Evolutionary conservation across 1,284 basidiomycete genomes (phyloP), one percentile per base, ranked within the genome.

Genomic region (Amylostereum chailletii): DNA sequence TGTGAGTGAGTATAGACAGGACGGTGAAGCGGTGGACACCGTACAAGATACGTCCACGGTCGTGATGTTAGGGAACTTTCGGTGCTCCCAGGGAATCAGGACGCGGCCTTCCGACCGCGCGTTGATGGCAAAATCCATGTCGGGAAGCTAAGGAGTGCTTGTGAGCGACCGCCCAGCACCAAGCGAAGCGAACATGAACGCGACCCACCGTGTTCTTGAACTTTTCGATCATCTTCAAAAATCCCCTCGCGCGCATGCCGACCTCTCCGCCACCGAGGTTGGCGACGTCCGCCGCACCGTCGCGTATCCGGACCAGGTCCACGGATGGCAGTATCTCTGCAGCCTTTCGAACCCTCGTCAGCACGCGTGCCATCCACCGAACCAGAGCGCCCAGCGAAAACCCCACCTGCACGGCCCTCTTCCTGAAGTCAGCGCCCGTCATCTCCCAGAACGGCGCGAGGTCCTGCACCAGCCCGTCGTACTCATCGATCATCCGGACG

Each of bases 61-160:
- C 27, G 89, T 87, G 45, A 83, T 63, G 60, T 92, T 92, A 5
- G 85, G 77, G 58, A 77, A 83, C 45, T 71, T 64, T 38, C 72
- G 71, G 62, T 86, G 80, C 62, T 90, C 91, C 91, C 89, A 94
- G 42, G 90, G 86, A 5, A 94, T 83, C 19, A 97, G 74, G 8
- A 96, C 83, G 26, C 94, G 86, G 9, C 92, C 90, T 68, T 97
- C 94, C 1, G 92, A 86, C 69, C 87, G 89, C 38, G 89, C 81
- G 60, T 96, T 96, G 68, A 96, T 82, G 0, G 94, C 82, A 57
- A 96, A 85, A 58, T 94, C 86, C 81, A 96, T 84, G 69, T 95
- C 81, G 7, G 92, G 92, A 2, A 96, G 75, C 78, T 92, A 62
- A 41, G 58, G 54, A 30, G 58, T 4, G 47, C 46, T 30, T 43